A percentile compares a stretch with the other conserved stretches of the same genome.
Evolutionary conservation across 1,284 basidiomycete species (phyloP).

Genomic region (Exsudoporus floridanus): DNA sequence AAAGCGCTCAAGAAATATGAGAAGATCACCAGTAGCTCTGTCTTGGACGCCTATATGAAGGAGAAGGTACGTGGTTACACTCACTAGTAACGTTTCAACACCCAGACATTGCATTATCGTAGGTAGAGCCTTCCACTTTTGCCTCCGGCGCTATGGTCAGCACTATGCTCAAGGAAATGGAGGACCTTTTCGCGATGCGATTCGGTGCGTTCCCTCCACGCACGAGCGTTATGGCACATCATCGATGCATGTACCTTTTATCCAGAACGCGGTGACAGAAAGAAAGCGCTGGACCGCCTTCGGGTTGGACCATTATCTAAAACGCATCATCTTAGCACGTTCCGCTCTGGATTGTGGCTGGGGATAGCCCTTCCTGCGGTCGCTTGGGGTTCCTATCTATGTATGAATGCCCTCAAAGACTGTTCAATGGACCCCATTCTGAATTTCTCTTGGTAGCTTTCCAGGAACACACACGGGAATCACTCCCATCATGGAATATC

Average conservation of each 20-base stretch:
- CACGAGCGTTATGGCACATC: neutral
- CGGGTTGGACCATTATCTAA: constrained; percentile 56
- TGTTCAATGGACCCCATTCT: neutral
- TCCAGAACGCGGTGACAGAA: constrained; percentile 79
- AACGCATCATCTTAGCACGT: constrained; percentile 80
- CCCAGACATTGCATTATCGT: neutral
- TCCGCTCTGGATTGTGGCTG: constrained; percentile 74
- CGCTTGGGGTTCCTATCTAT: constrained; percentile 65
- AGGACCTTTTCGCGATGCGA: constrained; percentile 67
- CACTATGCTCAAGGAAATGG: constrained; percentile 70
- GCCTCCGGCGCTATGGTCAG: constrained; percentile 63
- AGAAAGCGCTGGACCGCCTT: constrained; percentile 73
- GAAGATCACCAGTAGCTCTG: constrained; percentile 73
- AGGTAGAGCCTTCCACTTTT: constrained; percentile 66
- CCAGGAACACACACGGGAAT: constrained; percentile 51
- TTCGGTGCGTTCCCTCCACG: constrained; percentile 56
- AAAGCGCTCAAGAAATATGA: constrained; percentile 96
- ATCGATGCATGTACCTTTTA: neutral
- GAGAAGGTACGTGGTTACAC: constrained; percentile 53
- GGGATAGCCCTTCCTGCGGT: constrained; percentile 78
- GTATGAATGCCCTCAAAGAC: constrained; percentile 41
- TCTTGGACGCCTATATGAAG: constrained; percentile 69
- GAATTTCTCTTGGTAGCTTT: constrained; percentile 48
- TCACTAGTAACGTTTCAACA: neutral
- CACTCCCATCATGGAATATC: constrained; percentile 72